Evolutionary conservation across 495 filamentous ascomycete genomes (phyloP).

Genomic region (Xylaria grammica): DNA sequence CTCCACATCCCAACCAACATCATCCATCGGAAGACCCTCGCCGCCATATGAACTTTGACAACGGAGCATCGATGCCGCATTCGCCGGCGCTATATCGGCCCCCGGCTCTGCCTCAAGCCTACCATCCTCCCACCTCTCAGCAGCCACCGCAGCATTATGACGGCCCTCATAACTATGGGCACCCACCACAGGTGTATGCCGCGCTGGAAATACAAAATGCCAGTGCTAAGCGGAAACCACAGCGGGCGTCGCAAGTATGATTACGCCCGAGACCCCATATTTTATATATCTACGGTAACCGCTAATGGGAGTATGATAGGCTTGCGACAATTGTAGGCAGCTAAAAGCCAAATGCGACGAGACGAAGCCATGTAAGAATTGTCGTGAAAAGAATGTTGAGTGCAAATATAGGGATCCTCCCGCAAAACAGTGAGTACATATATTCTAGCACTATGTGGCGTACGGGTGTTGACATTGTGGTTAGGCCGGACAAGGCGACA

Average conservation of each 20-base stretch:
- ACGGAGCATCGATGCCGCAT: constrained; percentile 42
- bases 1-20: constrained; percentile 33
- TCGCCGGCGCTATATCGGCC: constrained; percentile 49
- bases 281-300: neutral
- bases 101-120: constrained; percentile 40
- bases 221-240: constrained; percentile 55
- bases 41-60: constrained; percentile 55
- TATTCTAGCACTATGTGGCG: constrained; percentile 10
- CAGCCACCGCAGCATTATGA: constrained; percentile 50
- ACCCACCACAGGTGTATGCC: constrained; percentile 43
- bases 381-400: constrained; percentile 60
- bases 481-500: constrained; percentile 59
- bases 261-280: constrained; percentile 4
- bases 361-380: constrained; percentile 63
- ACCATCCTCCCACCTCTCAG: constrained; percentile 48
- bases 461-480: constrained; percentile 27
- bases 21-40: constrained; percentile 46
- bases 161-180: constrained; percentile 40
- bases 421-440: constrained; percentile 64
- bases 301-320: constrained; percentile 50
- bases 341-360: constrained; percentile 78
- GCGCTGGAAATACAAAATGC: constrained; percentile 50
- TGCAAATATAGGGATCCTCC: constrained; percentile 71
- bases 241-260: constrained; percentile 56
- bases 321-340: constrained; percentile 69